These are phyloP conservation scores for Coemansia sp. DNA, from an alignment of 371 early-diverging fungal species.

Conservation along the genomic window DNA sequence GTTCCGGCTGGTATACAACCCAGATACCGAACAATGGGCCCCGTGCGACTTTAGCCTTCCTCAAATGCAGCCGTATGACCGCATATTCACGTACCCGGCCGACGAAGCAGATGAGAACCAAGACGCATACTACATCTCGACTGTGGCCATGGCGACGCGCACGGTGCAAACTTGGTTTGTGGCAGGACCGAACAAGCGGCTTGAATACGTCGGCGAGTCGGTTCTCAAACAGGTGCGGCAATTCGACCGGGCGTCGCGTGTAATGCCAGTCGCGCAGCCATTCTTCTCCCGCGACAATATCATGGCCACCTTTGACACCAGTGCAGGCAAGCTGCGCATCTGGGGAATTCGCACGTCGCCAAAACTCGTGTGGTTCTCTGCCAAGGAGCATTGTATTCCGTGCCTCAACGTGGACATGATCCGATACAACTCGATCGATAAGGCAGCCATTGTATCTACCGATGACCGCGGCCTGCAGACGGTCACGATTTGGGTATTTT, in stretches of 20 bases:
- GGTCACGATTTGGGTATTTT: slow-evolving; percentile 47
- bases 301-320: slow-evolving; percentile 45
- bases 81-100: slow-evolving; percentile 43
- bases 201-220: slow-evolving; percentile 24
- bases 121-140: slow-evolving; percentile 31
- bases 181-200: slow-evolving; percentile 4
- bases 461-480: slow-evolving; percentile 33
- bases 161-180: slow-evolving; percentile 41
- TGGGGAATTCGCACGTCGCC: slow-evolving; percentile 44
- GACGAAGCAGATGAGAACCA: neutral
- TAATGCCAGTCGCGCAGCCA: slow-evolving; percentile 46
- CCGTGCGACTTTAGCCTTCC: slow-evolving; percentile 26
- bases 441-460: slow-evolving; percentile 47
- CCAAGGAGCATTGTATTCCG: slow-evolving; percentile 45
- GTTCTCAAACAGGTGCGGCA: slow-evolving; percentile 3
- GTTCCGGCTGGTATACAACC: slow-evolving; percentile 28
- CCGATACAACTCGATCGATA: slow-evolving; percentile 50
- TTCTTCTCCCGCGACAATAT: slow-evolving; percentile 48
- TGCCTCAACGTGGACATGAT: slow-evolving; percentile 46
- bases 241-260: slow-evolving; percentile 45
- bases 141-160: slow-evolving; percentile 12
- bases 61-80: slow-evolving; percentile 29
- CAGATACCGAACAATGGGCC: slow-evolving; percentile 21
- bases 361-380: slow-evolving; percentile 39
- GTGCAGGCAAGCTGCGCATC: slow-evolving; percentile 35